Percentiles rank a stretch among this genome's conserved stretches.
Conservation (phyloP, 768 basidiomycete species). For the Russula olivacea region DNA sequence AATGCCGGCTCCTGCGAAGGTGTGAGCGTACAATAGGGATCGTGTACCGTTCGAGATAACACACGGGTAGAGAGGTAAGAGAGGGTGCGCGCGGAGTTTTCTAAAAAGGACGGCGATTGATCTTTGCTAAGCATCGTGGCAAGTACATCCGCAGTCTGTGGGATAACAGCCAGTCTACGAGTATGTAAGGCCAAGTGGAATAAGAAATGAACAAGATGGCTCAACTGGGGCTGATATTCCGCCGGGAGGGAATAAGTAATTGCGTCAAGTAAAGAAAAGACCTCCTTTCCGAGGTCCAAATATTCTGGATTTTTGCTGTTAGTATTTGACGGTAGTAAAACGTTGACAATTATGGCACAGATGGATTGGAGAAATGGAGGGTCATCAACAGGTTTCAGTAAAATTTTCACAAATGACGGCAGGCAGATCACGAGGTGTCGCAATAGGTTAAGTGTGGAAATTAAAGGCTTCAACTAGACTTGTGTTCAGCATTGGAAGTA, state of each 20-base stretch:
- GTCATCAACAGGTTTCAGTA: slow-evolving; percentile 11
- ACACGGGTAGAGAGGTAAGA: slow-evolving; percentile 40
- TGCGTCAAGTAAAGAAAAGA: slow-evolving; percentile 17
- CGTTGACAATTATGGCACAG: slow-evolving; percentile 16
- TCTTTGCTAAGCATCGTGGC: slow-evolving; percentile 43
- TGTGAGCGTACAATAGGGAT: slow-evolving; percentile 16
- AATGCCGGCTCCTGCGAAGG: background rate
- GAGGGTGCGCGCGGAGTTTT: slow-evolving; percentile 33
- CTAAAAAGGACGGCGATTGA: slow-evolving; percentile 50
- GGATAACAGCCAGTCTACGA: slow-evolving; percentile 37
- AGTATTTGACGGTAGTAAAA: slow-evolving; percentile 13
- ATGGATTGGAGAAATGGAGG: slow-evolving; percentile 15
- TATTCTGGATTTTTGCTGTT: slow-evolving; percentile 2
- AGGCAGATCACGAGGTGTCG: slow-evolving; percentile 18
- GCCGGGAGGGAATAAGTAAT: slow-evolving; percentile 16
- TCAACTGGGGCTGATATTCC: slow-evolving; percentile 16
- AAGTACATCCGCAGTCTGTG: slow-evolving; percentile 39
- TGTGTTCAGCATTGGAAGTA: background rate
- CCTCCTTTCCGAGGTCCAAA: slow-evolving; percentile 14
- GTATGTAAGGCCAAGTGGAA: background rate
- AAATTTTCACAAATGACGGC: slow-evolving; percentile 13
- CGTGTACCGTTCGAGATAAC: slow-evolving; percentile 50
- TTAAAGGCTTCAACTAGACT: slow-evolving; percentile 16
- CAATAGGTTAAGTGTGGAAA: slow-evolving; percentile 19
- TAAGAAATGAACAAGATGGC: background rate